phyloP scores from a whole-genome alignment of 148 eudicot genomes.

The Nepenthes mirabilis region DNA sequence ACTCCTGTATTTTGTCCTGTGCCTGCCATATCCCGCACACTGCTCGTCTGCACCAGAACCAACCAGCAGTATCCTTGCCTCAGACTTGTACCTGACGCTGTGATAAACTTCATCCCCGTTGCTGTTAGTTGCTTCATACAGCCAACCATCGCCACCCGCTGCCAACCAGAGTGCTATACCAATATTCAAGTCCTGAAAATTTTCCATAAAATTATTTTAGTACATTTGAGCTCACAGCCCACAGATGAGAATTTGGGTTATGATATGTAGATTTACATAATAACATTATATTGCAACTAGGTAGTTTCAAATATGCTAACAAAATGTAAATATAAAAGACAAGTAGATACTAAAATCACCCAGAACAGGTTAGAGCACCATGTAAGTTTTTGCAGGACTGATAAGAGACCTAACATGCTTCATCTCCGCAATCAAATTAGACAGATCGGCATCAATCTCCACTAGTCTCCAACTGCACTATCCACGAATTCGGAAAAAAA shows the following conservation, averaged over 20 bases:
- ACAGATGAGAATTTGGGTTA: background rate
- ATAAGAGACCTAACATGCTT: constrained; percentile 81
- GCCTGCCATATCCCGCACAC: constrained; percentile 97
- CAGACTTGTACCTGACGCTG: constrained; percentile 49
- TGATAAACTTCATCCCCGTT: constrained; percentile 11
- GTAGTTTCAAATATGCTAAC: background rate
- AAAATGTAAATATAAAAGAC: background rate
- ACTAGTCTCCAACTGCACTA: constrained; percentile 82
- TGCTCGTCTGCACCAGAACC: constrained; percentile 99
- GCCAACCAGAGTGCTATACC: constrained; percentile 95
- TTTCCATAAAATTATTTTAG: background rate
- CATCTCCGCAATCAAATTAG: constrained; percentile 56
- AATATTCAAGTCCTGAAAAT: constrained; percentile 80
- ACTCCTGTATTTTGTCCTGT: constrained; percentile 67
- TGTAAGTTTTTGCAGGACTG: constrained; percentile 77
- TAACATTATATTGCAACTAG: background rate
- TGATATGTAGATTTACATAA: background rate
- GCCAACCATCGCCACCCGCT: constrained; percentile 79
- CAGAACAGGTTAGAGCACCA: constrained; percentile 36
- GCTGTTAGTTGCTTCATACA: constrained; percentile 25
- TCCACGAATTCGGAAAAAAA: background rate
- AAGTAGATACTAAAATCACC: background rate
- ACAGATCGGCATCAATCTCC: constrained; percentile 84
- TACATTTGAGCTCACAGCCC: too few species aligned
- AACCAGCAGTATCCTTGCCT: constrained; percentile 74